Percentiles rank a stretch among this genome's conserved stretches.
phyloP scores from a whole-genome alignment of 768 basidiomycete species.

The Mycena filopes region DNA sequence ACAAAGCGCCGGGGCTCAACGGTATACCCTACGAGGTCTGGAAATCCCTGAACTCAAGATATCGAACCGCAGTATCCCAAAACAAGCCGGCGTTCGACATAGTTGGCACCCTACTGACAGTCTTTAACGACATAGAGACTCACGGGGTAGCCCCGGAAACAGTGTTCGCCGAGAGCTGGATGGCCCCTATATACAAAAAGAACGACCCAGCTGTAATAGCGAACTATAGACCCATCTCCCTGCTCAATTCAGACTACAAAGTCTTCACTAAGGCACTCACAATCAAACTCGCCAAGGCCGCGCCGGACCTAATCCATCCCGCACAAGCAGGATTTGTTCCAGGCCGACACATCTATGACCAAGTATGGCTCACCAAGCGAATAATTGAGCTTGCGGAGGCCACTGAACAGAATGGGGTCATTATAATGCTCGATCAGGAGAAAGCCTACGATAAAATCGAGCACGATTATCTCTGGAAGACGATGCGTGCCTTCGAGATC shows the following conservation, averaged over 20 bases:
- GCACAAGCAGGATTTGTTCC: constrained; percentile 33
- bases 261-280: not conserved
- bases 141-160: not conserved
- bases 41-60: not conserved
- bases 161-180: not conserved
- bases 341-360: too few relatives aligned
- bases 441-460: too few relatives aligned
- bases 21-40: not conserved
- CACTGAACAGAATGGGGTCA: too few relatives aligned
- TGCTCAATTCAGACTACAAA: too few relatives aligned
- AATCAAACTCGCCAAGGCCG: not conserved
- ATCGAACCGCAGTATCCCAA: not conserved
- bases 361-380: too few relatives aligned
- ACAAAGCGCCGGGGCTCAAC: not conserved
- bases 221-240: not conserved
- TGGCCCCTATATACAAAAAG: constrained; percentile 2
- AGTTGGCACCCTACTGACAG: not conserved
- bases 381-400: too few relatives aligned
- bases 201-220: not conserved
- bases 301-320: constrained; percentile 1
- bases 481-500: constrained; percentile 10
- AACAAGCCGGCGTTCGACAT: not conserved
- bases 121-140: not conserved
- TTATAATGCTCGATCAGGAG: too few relatives aligned
- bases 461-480: too few relatives aligned